Evolutionary conservation across 805 yeast genomes (phyloP).

Genomic region (Saccharomycopsis malanga): DNA sequence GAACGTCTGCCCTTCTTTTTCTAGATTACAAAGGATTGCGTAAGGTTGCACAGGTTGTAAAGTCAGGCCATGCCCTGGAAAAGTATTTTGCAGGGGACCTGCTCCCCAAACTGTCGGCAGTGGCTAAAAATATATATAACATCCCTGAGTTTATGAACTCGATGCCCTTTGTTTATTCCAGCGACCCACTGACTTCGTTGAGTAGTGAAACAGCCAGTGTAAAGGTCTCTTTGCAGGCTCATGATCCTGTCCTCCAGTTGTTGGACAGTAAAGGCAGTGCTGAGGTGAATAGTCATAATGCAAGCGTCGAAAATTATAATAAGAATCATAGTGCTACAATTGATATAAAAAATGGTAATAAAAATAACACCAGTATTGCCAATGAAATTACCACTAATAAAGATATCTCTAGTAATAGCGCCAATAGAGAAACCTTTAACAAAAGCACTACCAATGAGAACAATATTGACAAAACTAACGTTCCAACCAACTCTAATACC

Average conservation of each 20-base stretch:
- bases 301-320: background rate
- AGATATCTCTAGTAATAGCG: no score
- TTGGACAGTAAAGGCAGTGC: background rate
- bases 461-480: background rate
- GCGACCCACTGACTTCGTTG: conserved; percentile 8
- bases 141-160: conserved; percentile 11
- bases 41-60: conserved; percentile 32
- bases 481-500: background rate
- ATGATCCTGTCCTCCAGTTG: conserved; percentile 2
- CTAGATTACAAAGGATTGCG: conserved; percentile 54
- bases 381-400: background rate
- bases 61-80: conserved; percentile 26
- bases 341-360: background rate
- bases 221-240: background rate
- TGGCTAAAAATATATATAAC: conserved; percentile 6
- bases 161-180: conserved; percentile 8
- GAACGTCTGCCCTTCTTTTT: conserved; percentile 63
- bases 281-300: background rate
- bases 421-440: background rate
- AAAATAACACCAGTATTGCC: background rate
- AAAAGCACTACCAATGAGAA: no score
- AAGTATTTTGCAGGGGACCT: conserved; percentile 3
- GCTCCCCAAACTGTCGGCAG: background rate
- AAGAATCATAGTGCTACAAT: background rate
- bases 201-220: conserved; percentile 11